These are phyloP conservation scores for Lycium ferocissimum DNA, from an alignment of 257 asterid species.

Conservation along the genomic window DNA sequence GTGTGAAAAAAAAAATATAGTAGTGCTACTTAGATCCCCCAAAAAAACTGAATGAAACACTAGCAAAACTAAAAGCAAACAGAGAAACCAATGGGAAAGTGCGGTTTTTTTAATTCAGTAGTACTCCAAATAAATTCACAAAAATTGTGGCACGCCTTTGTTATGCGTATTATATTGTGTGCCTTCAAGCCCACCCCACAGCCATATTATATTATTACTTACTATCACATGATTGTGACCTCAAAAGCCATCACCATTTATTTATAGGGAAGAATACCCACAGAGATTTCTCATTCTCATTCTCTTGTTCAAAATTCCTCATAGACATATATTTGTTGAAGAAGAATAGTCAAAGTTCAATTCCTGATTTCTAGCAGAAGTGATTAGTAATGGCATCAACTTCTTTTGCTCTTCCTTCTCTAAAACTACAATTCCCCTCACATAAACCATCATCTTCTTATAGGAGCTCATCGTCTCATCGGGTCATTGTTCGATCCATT, in stretches of 20 bases:
- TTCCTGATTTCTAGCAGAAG: neutral
- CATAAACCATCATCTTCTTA: slow-evolving; percentile 23
- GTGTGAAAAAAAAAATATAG: neutral
- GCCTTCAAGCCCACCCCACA: neutral
- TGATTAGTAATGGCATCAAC: slow-evolving; percentile 44
- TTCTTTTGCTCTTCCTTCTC: slow-evolving; percentile 45
- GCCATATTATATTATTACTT: neutral
- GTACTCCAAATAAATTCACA: neutral
- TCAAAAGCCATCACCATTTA: neutral
- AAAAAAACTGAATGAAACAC: neutral
- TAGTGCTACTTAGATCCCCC: neutral
- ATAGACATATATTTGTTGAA: neutral
- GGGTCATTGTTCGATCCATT: slow-evolving; percentile 27
- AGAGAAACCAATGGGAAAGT: neutral
- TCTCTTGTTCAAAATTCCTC: neutral
- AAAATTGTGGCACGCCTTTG: slow-evolving; percentile 23
- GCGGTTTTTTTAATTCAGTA: neutral
- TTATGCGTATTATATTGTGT: neutral
- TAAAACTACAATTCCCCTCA: slow-evolving; percentile 36
- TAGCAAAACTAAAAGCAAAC: neutral
- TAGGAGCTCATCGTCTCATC: neutral
- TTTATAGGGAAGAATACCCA: slow-evolving; percentile 15
- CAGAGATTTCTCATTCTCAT: slow-evolving; percentile 14
- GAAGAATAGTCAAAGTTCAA: neutral
- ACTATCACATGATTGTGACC: neutral